Conservation (phyloP, 2,329 filamentous ascomycete species). For the Aspergillus tamarii region DNA sequence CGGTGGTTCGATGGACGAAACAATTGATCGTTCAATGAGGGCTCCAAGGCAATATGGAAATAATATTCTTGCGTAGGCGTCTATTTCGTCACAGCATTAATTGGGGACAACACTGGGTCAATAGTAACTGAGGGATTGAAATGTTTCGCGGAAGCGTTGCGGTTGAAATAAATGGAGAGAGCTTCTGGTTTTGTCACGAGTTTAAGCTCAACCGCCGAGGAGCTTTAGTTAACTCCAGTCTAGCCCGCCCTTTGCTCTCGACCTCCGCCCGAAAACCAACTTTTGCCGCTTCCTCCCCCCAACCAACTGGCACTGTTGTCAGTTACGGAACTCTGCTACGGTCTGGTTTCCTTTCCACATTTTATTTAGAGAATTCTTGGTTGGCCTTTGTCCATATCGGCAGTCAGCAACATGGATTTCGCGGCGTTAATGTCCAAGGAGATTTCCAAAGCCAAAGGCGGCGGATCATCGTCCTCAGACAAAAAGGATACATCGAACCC, state of each 20-base stretch:
- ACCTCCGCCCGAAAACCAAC: not conserved
- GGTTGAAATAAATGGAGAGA: conserved; percentile 6
- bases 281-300: not conserved
- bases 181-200: conserved; percentile 10
- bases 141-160: not conserved
- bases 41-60: not conserved
- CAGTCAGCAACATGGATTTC: conserved; percentile 76
- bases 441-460: conserved; percentile 76
- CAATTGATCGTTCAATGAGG: not conserved
- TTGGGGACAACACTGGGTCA: not conserved
- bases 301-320: not conserved
- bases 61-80: not conserved
- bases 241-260: no score
- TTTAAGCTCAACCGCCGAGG: conserved; percentile 5
- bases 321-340: not conserved
- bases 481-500: conserved; percentile 25
- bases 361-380: not conserved
- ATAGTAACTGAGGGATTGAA: not conserved
- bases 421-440: conserved; percentile 90
- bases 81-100: not conserved
- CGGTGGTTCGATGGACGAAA: not conserved
- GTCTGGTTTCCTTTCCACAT: not conserved
- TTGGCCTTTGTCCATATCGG: no score
- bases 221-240: not conserved
- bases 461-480: conserved; percentile 34